phyloP scores from a whole-genome alignment of 2,329 filamentous ascomycete genomes.

The Calonectria pauciramosa region DNA sequence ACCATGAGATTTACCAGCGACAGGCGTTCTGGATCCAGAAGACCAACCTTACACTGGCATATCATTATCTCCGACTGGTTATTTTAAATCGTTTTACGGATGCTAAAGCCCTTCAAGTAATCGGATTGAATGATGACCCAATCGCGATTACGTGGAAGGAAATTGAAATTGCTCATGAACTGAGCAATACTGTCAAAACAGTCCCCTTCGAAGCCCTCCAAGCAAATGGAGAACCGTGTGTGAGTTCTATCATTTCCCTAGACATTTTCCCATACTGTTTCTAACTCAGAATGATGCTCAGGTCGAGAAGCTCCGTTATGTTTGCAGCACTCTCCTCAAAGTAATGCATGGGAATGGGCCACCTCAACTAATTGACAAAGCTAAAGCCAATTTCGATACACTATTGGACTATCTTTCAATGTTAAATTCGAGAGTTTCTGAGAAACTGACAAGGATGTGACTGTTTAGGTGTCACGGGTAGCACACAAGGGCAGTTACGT shows the following conservation, averaged over 20 bases:
- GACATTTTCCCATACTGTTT: too few relatives aligned
- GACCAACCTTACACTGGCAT: conserved; percentile 11
- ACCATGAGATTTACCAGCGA: not conserved
- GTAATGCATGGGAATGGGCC: not conserved
- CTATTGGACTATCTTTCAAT: conserved; percentile 19
- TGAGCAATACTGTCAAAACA: not conserved
- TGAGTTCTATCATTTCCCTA: not conserved
- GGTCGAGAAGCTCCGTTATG: conserved; percentile 17
- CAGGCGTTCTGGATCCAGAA: conserved; percentile 20
- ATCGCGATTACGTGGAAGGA: not conserved
- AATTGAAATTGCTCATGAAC: conserved; percentile 11
- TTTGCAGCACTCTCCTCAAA: conserved; percentile 11
- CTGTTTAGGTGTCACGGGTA: too few relatives aligned
- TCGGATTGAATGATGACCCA: conserved; percentile 8
- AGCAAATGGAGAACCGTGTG: conserved; percentile 19
- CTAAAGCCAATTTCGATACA: conserved; percentile 7
- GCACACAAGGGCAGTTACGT: too few relatives aligned
- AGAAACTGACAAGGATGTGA: not conserved
- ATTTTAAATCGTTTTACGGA: conserved; percentile 11
- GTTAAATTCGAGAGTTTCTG: conserved; percentile 22
- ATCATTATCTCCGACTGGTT: conserved; percentile 18
- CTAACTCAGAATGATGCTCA: not conserved
- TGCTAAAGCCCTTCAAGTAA: not conserved
- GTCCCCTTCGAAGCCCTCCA: conserved; percentile 4
- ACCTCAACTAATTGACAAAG: not conserved